Conservation (phyloP, 2,329 filamentous ascomycete genomes). For the Nakataea oryzae region DNA sequence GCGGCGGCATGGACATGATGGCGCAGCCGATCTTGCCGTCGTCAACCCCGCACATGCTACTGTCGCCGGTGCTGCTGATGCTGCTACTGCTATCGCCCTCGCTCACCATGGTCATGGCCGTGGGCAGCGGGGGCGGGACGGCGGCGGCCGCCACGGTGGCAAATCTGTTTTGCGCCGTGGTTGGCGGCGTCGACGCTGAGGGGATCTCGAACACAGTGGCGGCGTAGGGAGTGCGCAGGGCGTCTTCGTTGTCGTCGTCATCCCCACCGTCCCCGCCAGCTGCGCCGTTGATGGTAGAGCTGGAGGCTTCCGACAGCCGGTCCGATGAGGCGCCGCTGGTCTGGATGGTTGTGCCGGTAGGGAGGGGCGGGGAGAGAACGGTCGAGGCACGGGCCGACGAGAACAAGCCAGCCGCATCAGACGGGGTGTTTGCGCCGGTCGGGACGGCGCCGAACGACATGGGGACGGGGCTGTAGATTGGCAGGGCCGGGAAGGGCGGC, state of each 20-base stretch:
- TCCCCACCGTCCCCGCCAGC: too few relatives aligned
- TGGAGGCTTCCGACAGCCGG: not conserved
- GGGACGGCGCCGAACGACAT: not conserved
- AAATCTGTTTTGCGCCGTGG: not conserved
- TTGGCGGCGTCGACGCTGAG: not conserved
- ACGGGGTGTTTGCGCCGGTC: not conserved
- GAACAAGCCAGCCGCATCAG: not conserved
- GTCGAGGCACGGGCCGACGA: not conserved
- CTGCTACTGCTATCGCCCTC: conserved; percentile 1
- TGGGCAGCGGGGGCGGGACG: conserved; percentile 4
- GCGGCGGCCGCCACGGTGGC: not conserved
- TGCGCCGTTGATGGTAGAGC: not conserved
- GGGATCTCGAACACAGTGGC: not conserved
- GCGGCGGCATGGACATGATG: conserved; percentile 1
- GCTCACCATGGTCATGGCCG: conserved; percentile 2
- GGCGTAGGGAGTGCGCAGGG: not conserved
- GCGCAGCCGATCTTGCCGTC: not conserved
- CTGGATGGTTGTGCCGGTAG: not conserved
- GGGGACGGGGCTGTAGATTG: conserved; percentile 3
- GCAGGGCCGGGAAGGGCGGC: not conserved
- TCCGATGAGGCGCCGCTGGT: not conserved
- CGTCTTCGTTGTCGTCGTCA: not conserved
- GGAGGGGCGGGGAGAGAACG: not conserved
- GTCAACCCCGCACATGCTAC: not conserved
- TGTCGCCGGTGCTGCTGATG: not conserved